These are phyloP conservation scores for Conoideocrella luteorostrata DNA, from an alignment of 2,329 filamentous ascomycete genomes.

Conservation along the genomic window DNA sequence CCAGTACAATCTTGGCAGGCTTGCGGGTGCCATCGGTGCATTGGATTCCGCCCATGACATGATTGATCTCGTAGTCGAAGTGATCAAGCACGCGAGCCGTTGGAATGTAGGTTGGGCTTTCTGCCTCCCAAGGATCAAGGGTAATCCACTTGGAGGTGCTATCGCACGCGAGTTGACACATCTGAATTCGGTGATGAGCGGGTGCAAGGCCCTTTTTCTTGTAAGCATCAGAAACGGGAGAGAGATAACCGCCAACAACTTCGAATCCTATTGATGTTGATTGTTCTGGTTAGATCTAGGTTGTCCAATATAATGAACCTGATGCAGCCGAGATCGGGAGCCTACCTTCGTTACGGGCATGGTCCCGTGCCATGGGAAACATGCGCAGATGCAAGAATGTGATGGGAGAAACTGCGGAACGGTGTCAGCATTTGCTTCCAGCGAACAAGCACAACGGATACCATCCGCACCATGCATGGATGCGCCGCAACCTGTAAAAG, in stretches of 20 bases:
- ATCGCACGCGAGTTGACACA: slow-evolving; percentile 78
- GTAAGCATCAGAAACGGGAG: slow-evolving; percentile 27
- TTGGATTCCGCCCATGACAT: slow-evolving; percentile 67
- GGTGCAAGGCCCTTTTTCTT: slow-evolving; percentile 32
- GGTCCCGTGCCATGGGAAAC: slow-evolving; percentile 83
- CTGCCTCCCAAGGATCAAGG: slow-evolving; percentile 85
- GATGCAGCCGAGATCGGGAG: not conserved
- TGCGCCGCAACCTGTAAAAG: not conserved
- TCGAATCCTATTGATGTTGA: slow-evolving; percentile 51
- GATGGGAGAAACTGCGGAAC: slow-evolving; percentile 53
- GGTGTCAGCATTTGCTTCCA: not conserved
- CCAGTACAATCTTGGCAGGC: slow-evolving; percentile 66
- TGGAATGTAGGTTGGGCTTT: slow-evolving; percentile 73
- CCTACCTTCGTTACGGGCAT: slow-evolving; percentile 46
- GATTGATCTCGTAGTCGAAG: slow-evolving; percentile 84
- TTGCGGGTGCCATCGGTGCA: slow-evolving; percentile 59
- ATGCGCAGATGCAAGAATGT: slow-evolving; percentile 76
- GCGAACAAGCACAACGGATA: not conserved
- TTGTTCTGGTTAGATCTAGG: not conserved
- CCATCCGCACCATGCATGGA: too few species aligned
- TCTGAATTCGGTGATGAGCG: slow-evolving; percentile 43
- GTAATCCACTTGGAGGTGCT: slow-evolving; percentile 69
- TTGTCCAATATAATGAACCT: too few species aligned
- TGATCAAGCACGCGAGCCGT: slow-evolving; percentile 88
- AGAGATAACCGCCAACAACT: slow-evolving; percentile 66